Conservation (phyloP, 345 rosid species). For the Lenwebbia sp. region DNA sequence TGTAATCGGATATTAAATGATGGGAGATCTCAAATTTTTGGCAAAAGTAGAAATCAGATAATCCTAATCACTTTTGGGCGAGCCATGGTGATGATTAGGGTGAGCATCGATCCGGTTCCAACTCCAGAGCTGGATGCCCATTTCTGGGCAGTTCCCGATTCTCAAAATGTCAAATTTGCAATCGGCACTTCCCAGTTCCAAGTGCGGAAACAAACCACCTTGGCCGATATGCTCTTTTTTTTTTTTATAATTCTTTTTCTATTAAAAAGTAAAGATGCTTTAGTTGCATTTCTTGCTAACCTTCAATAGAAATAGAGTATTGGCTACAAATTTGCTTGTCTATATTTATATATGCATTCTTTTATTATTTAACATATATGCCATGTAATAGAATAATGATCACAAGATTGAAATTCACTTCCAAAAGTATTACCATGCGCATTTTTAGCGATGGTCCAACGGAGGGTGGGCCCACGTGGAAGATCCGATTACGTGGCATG, state of each 20-base stretch:
- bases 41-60: background rate
- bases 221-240: background rate
- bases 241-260: background rate
- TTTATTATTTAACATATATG: background rate
- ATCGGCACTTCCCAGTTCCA: rapidly evolving
- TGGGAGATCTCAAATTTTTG: background rate
- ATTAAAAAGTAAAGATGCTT: background rate
- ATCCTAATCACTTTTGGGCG: background rate
- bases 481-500: background rate
- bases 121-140: background rate
- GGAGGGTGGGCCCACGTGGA: background rate
- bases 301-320: rapidly evolving
- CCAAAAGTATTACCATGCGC: too few species aligned
- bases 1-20: background rate
- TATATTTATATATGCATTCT: background rate
- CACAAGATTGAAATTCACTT: background rate
- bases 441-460: background rate
- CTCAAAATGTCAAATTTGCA: background rate
- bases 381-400: background rate
- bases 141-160: background rate
- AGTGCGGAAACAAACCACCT: rapidly evolving
- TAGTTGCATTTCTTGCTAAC: background rate
- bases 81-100: background rate
- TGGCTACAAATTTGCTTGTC: background rate
- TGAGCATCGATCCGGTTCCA: background rate